A percentile compares a stretch with the other conserved stretches of the same genome.
Evolutionary conservation across 2,329 filamentous ascomycete genomes (phyloP).

Genomic region (Fusarium scirpi): DNA sequence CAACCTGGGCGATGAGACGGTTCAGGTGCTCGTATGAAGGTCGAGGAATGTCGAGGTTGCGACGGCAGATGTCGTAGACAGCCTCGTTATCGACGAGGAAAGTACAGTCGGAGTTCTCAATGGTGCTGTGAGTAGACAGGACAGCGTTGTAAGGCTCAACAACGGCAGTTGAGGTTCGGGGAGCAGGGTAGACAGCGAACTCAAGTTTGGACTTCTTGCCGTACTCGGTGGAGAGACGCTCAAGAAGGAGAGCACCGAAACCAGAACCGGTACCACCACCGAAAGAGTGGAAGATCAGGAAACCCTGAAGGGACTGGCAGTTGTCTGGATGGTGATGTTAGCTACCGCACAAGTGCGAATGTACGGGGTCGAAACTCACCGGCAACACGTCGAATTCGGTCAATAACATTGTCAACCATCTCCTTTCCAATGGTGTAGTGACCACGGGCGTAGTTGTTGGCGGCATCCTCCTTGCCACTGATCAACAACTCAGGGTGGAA

Average conservation of each 20-base stretch:
- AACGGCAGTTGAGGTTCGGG: constrained; percentile 76
- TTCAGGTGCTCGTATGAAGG: constrained; percentile 79
- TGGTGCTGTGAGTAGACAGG: constrained; percentile 79
- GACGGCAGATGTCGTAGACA: constrained; percentile 80
- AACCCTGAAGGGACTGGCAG: constrained; percentile 78
- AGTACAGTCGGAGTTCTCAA: constrained; percentile 83
- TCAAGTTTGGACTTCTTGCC: constrained; percentile 84
- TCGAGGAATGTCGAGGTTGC: constrained; percentile 76
- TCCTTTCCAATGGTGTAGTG: constrained; percentile 84
- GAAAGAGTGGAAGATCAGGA: constrained; percentile 81
- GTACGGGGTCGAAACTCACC: constrained; percentile 59
- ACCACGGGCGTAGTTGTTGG: constrained; percentile 82
- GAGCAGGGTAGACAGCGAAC: constrained; percentile 78
- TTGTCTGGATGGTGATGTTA: constrained; percentile 64
- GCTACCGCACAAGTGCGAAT: constrained; percentile 11
- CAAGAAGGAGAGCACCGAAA: constrained; percentile 77
- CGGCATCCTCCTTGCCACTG: constrained; percentile 81
- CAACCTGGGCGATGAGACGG: constrained; percentile 78
- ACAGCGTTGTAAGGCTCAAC: constrained; percentile 82
- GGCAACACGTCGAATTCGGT: constrained; percentile 76
- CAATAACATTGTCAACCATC: constrained; percentile 77
- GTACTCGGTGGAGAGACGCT: constrained; percentile 79
- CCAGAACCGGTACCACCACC: constrained; percentile 79
- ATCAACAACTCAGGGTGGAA: constrained; percentile 80
- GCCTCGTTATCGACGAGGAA: constrained; percentile 82